Base-by-base conservation (phyloP, 106 monocot genomes). In the Xerophyta viscosa region DNA sequence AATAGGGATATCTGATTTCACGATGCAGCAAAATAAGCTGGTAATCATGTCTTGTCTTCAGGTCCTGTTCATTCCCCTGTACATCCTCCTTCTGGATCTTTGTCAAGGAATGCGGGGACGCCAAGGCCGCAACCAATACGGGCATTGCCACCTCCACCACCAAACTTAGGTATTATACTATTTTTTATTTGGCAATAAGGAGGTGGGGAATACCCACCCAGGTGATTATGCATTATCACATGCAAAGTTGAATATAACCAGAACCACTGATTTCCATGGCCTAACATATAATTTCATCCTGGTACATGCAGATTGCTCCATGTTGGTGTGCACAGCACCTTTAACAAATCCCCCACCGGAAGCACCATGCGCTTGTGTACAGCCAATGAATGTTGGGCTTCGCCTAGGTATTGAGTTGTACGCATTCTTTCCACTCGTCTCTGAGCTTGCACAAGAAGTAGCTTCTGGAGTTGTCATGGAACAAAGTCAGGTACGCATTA, bases 401-500 rank as follows among this genome's bases (percentile, higher is more conserved):
- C 80, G 72, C 20, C 45, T 96, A 42, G 56, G 62, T 33, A 62
- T 84, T 36, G 68, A 71, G 27, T 25, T 96, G 29, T 88, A 73
- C 50, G 62, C 81, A 42, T 96, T 96, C 63, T 88, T 96, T 50
- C 88, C 94, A 2, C 67, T 94, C 64, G 88, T 88, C 47, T 70
- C 93, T 20, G 75, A 88, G 50, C 77, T 94, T 56, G 83, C 87
- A 25, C 37, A 77, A 71, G 87, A 93, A 77, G 80, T 93, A 56
- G 72, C 77, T 6, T 57, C 66, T 27, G 88, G 88, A 60, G 56
- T 88, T 37, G 72, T 68, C 60, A 66, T 94, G 77, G 65, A 68
- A 53, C 80, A 75, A 70, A 74, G 75, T 50, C 93, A 94, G 66
- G 93, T 94, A 8, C 79, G 88, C 25, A 74, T 94, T 50, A 93